These are phyloP conservation scores for Diaporthe amygdali DNA, from an alignment of 2,329 filamentous ascomycete genomes.

Conservation along the genomic window DNA sequence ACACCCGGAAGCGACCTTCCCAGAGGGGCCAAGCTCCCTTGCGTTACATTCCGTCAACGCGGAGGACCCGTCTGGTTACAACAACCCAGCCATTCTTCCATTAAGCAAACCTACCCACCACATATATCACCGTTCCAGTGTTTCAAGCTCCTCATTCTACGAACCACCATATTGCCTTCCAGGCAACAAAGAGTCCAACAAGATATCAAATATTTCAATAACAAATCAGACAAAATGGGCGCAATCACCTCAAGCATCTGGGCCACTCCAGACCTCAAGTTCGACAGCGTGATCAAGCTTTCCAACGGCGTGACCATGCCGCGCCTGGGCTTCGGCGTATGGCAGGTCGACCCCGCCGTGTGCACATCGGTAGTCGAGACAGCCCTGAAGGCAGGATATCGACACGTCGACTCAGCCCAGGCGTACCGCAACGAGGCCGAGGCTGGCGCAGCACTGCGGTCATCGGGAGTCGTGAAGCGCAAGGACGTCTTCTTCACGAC, in stretches of 20 bases:
- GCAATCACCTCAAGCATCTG: constrained; percentile 5
- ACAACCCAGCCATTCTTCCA: background rate
- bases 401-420: constrained; percentile 16
- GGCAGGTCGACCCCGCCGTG: constrained; percentile 12
- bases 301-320: constrained; percentile 18
- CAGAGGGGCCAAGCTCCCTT: background rate
- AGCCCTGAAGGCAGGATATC: constrained; percentile 9
- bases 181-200: background rate
- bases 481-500: constrained; percentile 22
- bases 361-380: constrained; percentile 1
- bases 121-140: background rate
- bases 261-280: constrained; percentile 2
- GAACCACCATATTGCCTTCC: background rate
- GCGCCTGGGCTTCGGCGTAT: constrained; percentile 18
- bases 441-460: constrained; percentile 9
- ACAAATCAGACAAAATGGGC: background rate
- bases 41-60: background rate
- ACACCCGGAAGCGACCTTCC: background rate
- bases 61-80: background rate
- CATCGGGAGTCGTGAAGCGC: background rate
- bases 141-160: background rate
- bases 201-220: background rate
- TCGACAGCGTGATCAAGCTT: constrained; percentile 18
- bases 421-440: constrained; percentile 20
- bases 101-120: no score